Percentiles rank a stretch among this genome's conserved stretches.
These are phyloP conservation scores for Coffea humblotiana DNA, from an alignment of 305 asterid genomes.

Conservation along the genomic window DNA sequence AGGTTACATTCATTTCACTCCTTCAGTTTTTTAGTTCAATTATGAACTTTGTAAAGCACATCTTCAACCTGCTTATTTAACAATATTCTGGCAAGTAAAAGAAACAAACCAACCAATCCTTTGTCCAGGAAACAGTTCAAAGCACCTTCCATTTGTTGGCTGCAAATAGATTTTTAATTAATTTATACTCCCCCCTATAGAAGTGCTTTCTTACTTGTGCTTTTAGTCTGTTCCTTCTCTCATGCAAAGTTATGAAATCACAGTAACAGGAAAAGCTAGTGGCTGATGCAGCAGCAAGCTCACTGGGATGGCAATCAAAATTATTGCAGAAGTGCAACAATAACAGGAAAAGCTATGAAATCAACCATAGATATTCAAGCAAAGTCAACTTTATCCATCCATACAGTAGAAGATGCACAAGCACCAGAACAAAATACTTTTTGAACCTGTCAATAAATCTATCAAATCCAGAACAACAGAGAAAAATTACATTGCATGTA, in stretches of 20 bases:
- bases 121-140: neutral
- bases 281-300: too few relatives aligned
- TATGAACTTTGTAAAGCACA: neutral
- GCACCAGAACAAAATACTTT: neutral
- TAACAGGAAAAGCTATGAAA: neutral
- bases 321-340: neutral
- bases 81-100: neutral
- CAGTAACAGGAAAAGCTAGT: too few relatives aligned
- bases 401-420: neutral
- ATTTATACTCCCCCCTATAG: neutral
- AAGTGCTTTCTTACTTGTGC: neutral
- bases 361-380: neutral
- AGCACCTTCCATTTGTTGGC: too few relatives aligned
- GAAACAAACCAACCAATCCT: neutral
- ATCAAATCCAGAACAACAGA: neutral
- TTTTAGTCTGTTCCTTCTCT: neutral
- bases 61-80: neutral
- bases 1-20: neutral
- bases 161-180: too few relatives aligned
- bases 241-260: too few relatives aligned
- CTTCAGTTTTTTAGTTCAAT: neutral
- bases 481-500: neutral
- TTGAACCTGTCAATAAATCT: neutral
- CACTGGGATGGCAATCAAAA: too few relatives aligned
- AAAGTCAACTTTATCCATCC: neutral